Conservation (phyloP, 306 rosid genomes). For the Malus sieversii region DNA sequence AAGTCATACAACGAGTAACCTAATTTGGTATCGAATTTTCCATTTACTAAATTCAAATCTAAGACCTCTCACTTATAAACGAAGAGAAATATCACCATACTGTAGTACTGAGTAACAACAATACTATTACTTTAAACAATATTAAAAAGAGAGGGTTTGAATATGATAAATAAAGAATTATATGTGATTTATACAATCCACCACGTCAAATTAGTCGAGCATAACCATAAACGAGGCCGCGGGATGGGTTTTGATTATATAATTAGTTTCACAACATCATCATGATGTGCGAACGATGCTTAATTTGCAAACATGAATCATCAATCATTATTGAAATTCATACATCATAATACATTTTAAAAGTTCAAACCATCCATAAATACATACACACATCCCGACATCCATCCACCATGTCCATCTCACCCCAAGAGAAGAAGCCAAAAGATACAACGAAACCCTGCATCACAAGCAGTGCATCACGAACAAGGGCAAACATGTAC, state of each 20-base stretch:
- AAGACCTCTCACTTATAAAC: too few species aligned
- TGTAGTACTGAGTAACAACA: fast-evolving
- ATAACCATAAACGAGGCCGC: background rate
- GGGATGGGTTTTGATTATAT: too few species aligned
- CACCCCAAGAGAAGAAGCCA: background rate
- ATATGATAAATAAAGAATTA: too few species aligned
- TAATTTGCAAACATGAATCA: conserved; percentile 14
- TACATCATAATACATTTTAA: conserved; percentile 16
- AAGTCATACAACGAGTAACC: too few species aligned
- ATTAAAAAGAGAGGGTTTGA: too few species aligned
- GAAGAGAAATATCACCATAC: fast-evolving
- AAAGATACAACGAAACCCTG: background rate
- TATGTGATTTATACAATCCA: too few species aligned
- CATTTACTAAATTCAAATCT: too few species aligned
- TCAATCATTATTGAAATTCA: conserved; percentile 18
- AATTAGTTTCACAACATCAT: background rate
- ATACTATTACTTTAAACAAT: too few species aligned
- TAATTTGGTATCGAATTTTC: too few species aligned
- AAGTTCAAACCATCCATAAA: conserved; percentile 13
- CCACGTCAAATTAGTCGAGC: background rate
- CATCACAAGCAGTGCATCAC: conserved; percentile 24
- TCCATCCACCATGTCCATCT: conserved; percentile 2
- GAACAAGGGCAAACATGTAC: background rate
- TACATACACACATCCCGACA: conserved; percentile 23
- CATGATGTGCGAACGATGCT: background rate